Evolutionary conservation across 495 filamentous ascomycete species (phyloP), one percentile per base, ranked within the genome.

Genomic region (Hypoxylon fragiforme): DNA sequence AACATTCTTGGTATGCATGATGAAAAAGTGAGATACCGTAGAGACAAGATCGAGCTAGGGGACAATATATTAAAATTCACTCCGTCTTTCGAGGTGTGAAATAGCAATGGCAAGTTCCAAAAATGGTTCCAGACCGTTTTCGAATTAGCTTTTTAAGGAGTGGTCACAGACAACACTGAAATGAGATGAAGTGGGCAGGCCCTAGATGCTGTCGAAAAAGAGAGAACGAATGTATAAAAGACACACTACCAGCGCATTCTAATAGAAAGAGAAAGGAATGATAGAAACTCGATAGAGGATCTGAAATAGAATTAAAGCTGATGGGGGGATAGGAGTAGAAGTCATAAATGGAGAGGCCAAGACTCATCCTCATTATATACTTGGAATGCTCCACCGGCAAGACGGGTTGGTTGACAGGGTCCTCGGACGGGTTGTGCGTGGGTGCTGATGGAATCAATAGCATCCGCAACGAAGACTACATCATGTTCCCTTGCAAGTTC

Each of bases 111-210:
- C 59, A 60, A 62, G 58, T 56, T 63, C 54, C 58, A 65, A 60
- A 67, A 68, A 68, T 71, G 74, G 76, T 79, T 69, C 76, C 76
- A 77, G 76, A 77, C 76, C 75, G 62, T 58, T 67, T 66, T 67
- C 58, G 58, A 75, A 70, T 57, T 54, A 58, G 46, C 42, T 60
- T 66, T 65, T 66, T 65, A 71, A 74, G 61, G 66, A 70, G 63
- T 68, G 72, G 58, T 62, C 70, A 64, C 60, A 66, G 71, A 74
- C 72, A 70, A 62, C 58, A 62, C 58, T 62, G 46, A 56, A 55
- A 60, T 67, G 59, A 70, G 70, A 64, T 49, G 56, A 61, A 72
- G 60, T 54, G 56, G 62, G 54, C 56, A 68, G 62, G 60, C 50
- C 63, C 66, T 65, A 70, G 50, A 65, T 65, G 69, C 62, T 54